Evolutionary conservation across 768 basidiomycete species (phyloP).

Genomic region (Lepiota brunneoincarnata): DNA sequence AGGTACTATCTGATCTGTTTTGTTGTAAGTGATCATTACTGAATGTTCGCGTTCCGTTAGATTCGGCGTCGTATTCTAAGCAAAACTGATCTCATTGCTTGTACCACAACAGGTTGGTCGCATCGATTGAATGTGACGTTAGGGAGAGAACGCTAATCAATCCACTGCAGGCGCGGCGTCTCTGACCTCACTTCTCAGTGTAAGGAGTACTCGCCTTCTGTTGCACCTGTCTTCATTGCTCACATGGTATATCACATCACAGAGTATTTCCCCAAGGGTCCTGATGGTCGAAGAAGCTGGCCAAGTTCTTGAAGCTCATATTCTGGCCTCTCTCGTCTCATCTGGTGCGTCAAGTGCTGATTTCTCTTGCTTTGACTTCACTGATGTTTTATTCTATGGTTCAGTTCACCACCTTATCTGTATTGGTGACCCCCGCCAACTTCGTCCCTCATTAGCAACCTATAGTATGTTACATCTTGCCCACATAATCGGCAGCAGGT

Average conservation of each 20-base stretch:
- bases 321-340: slow-evolving; percentile 60
- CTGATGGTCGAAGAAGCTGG: slow-evolving; percentile 80
- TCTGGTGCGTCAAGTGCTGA: slow-evolving; percentile 24
- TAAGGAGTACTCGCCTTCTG: slow-evolving; percentile 20
- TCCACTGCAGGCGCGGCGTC: slow-evolving; percentile 60
- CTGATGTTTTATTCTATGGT: not conserved
- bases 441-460: slow-evolving; percentile 65
- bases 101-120: slow-evolving; percentile 66
- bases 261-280: slow-evolving; percentile 60
- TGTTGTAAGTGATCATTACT: not conserved
- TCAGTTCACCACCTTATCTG: slow-evolving; percentile 68
- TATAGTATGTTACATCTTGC: slow-evolving; percentile 40
- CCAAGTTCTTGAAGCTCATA: slow-evolving; percentile 78
- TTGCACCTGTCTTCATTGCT: not conserved
- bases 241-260: not conserved
- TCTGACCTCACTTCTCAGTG: slow-evolving; percentile 54
- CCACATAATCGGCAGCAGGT: not conserved
- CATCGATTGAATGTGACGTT: not conserved
- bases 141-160: not conserved
- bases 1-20: slow-evolving; percentile 38
- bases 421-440: slow-evolving; percentile 79
- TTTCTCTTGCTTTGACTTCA: not conserved
- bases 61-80: slow-evolving; percentile 51
- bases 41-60: slow-evolving; percentile 29
- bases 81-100: slow-evolving; percentile 63